phyloP scores from a whole-genome alignment of 108 stramenopile genomes.

The Craspedostauros australis region DNA sequence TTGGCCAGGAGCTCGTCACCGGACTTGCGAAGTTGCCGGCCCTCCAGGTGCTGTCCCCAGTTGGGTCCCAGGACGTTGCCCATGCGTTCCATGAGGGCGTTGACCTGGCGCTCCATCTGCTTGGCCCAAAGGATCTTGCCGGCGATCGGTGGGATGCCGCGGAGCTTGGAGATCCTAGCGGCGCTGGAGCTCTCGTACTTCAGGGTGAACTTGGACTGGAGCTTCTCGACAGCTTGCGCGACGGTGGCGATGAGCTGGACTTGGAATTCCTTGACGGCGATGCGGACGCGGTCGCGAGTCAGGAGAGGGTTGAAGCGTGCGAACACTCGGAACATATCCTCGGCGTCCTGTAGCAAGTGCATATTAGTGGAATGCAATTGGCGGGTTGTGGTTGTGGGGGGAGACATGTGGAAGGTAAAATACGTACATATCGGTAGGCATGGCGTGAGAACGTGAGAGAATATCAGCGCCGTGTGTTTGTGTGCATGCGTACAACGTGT shows the following conservation, averaged over 20 bases:
- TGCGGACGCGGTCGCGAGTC: constrained; percentile 84
- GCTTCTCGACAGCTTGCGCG: constrained; percentile 76
- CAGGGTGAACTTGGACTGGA: constrained; percentile 89
- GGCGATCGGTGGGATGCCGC: constrained; percentile 93
- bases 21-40: constrained; percentile 84
- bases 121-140: constrained; percentile 98
- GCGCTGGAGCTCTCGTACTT: constrained; percentile 83
- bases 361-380: too few relatives aligned
- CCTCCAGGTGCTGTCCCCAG: constrained; percentile 95
- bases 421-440: too few relatives aligned
- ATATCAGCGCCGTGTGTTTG: too few relatives aligned
- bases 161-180: constrained; percentile 63
- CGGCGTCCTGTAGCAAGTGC: constrained; percentile 84
- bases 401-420: too few relatives aligned
- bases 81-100: constrained; percentile 86
- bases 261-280: constrained; percentile 94
- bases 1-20: constrained; percentile 92
- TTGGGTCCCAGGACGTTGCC: constrained; percentile 91
- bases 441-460: too few relatives aligned
- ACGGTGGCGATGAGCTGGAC: constrained; percentile 90
- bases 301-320: constrained; percentile 92
- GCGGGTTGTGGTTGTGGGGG: too few relatives aligned
- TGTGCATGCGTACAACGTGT: background rate
- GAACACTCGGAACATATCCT: constrained; percentile 97
- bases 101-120: constrained; percentile 95